Evolutionary conservation across 768 basidiomycete species (phyloP).

Genomic region (Serendipita sp.): DNA sequence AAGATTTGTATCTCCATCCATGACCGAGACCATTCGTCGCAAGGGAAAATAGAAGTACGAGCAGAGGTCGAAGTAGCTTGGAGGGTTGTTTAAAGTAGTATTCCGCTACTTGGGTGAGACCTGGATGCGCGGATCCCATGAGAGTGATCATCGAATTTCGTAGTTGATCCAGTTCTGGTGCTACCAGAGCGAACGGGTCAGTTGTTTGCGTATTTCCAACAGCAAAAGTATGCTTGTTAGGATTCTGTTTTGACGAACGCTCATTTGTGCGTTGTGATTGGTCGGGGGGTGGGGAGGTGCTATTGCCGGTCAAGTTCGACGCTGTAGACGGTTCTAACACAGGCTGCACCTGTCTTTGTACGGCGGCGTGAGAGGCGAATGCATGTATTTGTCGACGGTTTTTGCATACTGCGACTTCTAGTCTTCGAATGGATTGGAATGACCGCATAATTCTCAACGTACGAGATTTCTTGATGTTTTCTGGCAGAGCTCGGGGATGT

Average conservation of each 20-base stretch:
- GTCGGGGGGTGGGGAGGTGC: neutral
- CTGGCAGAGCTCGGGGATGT: neutral
- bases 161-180: constrained; percentile 54
- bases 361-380: neutral
- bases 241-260: neutral
- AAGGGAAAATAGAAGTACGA: constrained; percentile 77
- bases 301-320: neutral
- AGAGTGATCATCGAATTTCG: constrained; percentile 57
- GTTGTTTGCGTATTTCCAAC: constrained; percentile 14
- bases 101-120: constrained; percentile 71
- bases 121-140: constrained; percentile 78
- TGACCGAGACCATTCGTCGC: constrained; percentile 83
- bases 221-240: too few relatives aligned
- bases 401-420: neutral
- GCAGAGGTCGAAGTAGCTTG: constrained; percentile 77
- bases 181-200: constrained; percentile 58
- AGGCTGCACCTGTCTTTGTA: neutral
- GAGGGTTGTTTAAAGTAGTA: constrained; percentile 85
- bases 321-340: neutral
- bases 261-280: neutral
- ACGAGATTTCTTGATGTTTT: neutral
- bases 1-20: constrained; percentile 42
- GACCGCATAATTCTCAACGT: neutral
- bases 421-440: neutral
- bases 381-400: neutral